Conservation (phyloP, 1,139 yeast species). For the Torulaspora globosa region DNA sequence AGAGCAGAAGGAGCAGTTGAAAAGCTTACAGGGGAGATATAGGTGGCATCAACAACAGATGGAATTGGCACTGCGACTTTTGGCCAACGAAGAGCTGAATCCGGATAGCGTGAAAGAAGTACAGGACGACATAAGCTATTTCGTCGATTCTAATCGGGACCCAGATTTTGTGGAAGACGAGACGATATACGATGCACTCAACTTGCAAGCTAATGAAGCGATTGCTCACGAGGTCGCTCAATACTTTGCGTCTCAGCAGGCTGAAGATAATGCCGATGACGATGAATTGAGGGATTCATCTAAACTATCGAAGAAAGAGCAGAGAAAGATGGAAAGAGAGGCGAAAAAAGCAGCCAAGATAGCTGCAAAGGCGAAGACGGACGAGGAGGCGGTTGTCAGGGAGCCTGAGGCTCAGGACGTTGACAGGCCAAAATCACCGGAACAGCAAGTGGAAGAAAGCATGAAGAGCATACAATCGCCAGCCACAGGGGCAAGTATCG, state of each 20-base stretch:
- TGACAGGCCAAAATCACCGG: constrained; percentile 21
- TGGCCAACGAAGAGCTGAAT: constrained; percentile 62
- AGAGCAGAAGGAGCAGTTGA: constrained; percentile 50
- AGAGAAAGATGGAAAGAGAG: constrained; percentile 36
- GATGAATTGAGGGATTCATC: constrained; percentile 23
- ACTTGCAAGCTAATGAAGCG: constrained; percentile 54
- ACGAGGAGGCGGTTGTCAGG: constrained; percentile 14
- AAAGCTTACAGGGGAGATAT: constrained; percentile 42
- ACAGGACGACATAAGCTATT: constrained; percentile 68
- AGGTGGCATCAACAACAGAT: constrained; percentile 61
- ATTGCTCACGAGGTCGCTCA: constrained; percentile 46
- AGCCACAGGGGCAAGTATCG: constrained; percentile 17
- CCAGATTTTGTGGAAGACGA: constrained; percentile 74
- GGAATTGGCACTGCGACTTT: constrained; percentile 56
- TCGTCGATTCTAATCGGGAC: constrained; percentile 66
- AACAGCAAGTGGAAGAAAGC: constrained; percentile 15
- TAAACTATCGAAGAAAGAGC: constrained; percentile 36
- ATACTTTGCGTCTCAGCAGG: constrained; percentile 38
- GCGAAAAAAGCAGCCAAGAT: constrained; percentile 37
- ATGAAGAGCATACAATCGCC: constrained; percentile 17
- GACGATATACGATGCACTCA: constrained; percentile 65
- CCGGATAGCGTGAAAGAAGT: constrained; percentile 59
- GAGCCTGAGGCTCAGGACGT: constrained; percentile 9
- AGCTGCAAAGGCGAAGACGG: constrained; percentile 28
- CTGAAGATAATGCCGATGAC: constrained; percentile 27